These are phyloP conservation scores for Oryza rufipogon DNA, from an alignment of 176 grass and related monocot genomes.

Conservation along the genomic window DNA sequence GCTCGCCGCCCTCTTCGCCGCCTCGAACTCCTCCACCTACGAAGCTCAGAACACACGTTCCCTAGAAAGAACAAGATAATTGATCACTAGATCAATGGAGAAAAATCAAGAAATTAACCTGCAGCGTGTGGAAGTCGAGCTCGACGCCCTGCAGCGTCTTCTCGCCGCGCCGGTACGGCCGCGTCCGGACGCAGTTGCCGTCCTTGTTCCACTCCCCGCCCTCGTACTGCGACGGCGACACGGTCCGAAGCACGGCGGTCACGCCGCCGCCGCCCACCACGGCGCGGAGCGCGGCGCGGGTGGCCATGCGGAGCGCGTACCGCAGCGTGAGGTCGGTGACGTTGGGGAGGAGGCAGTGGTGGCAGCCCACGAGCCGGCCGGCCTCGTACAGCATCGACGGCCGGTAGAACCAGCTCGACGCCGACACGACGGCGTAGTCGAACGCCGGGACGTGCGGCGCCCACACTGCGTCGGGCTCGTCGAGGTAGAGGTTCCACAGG, in stretches of 20 bases:
- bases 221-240: conserved; percentile 75
- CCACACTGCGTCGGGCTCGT: conserved; percentile 55
- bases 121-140: conserved; percentile 26
- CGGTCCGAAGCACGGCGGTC: conserved; percentile 41
- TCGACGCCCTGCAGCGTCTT: conserved; percentile 39
- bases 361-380: conserved; percentile 49
- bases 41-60: too few relatives aligned
- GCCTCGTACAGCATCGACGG: conserved; percentile 52
- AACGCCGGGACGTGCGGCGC: conserved; percentile 4
- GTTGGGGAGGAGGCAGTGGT: conserved; percentile 39
- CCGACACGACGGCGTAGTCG: conserved; percentile 68
- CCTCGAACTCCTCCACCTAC: conserved; percentile 42
- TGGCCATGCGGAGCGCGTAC: conserved; percentile 53
- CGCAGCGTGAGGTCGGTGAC: conserved; percentile 53
- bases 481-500: conserved; percentile 54
- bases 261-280: neutral
- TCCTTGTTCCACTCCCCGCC: conserved; percentile 62
- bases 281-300: conserved; percentile 40
- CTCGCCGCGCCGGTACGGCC: conserved; percentile 43
- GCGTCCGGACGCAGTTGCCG: conserved; percentile 52
- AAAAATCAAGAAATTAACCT: neutral
- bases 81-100: neutral
- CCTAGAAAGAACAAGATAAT: neutral
- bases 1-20: conserved; percentile 17
- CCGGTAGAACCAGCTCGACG: conserved; percentile 65